These are phyloP conservation scores for Solanum hybrid DNA, from an alignment of 305 asterid genomes.

Conservation along the genomic window DNA sequence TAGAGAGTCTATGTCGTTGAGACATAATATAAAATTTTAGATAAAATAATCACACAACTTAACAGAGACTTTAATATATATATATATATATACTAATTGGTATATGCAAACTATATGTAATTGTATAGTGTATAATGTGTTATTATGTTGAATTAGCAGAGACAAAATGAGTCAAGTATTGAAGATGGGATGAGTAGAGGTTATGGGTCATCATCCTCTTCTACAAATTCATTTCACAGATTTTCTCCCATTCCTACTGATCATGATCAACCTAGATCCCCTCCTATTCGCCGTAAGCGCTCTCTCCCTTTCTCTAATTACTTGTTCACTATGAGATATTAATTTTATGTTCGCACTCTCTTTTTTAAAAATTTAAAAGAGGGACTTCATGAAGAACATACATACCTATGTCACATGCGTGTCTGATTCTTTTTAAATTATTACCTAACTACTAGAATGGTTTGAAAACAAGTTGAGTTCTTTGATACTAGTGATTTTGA, in stretches of 20 bases:
- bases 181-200: slow-evolving; percentile 27
- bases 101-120: neutral
- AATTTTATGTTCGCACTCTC: neutral
- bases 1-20: neutral
- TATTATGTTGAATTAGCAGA: slow-evolving; percentile 21
- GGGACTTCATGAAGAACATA: neutral
- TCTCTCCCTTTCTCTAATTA: neutral
- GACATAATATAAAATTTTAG: neutral
- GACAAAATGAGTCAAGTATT: slow-evolving; percentile 25
- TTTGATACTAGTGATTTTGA: neutral
- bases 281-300: slow-evolving; percentile 70
- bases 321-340: neutral
- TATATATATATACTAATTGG: neutral
- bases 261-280: slow-evolving; percentile 44
- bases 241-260: slow-evolving; percentile 27
- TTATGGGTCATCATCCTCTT: slow-evolving; percentile 62
- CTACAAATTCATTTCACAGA: slow-evolving; percentile 39
- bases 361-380: neutral
- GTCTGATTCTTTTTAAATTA: neutral
- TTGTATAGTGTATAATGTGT: neutral
- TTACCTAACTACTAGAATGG: neutral
- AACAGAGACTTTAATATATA: neutral
- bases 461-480: neutral
- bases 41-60: neutral
- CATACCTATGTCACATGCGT: neutral